These are phyloP conservation scores for Erodium texanum DNA, from an alignment of 441 rosid genomes.

Conservation along the genomic window DNA sequence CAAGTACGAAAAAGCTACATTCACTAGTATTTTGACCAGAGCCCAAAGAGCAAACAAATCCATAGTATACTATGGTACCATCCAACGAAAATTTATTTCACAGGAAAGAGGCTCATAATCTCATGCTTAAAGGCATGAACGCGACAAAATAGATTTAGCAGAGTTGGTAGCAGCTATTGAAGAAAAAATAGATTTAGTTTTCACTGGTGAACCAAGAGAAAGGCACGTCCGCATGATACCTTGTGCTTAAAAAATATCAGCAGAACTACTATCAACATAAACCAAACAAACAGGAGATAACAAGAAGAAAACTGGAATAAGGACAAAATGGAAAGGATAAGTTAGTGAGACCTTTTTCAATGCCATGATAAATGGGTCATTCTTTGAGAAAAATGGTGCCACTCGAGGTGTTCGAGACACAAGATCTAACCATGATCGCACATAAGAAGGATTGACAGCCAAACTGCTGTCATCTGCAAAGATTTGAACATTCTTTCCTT, in stretches of 20 bases:
- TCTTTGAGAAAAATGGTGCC: slow-evolving; percentile 86
- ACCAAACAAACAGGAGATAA: background rate
- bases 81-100: background rate
- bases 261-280: background rate
- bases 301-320: too few relatives aligned
- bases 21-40: background rate
- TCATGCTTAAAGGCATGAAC: background rate
- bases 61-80: background rate
- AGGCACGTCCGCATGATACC: background rate
- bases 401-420: slow-evolving; percentile 86
- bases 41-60: background rate
- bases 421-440: slow-evolving; percentile 72
- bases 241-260: background rate
- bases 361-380: slow-evolving; percentile 71
- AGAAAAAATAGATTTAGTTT: background rate
- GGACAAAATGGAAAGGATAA: background rate
- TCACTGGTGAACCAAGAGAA: background rate
- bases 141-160: background rate
- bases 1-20: background rate
- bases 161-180: background rate
- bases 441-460: slow-evolving; percentile 68
- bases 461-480: slow-evolving; percentile 80
- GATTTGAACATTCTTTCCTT: slow-evolving; percentile 62
- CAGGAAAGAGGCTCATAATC: background rate
- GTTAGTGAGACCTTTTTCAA: slow-evolving; percentile 52